Evolutionary conservation across 2,329 filamentous ascomycete genomes (phyloP).

Genomic region (Lomentospora prolificans): DNA sequence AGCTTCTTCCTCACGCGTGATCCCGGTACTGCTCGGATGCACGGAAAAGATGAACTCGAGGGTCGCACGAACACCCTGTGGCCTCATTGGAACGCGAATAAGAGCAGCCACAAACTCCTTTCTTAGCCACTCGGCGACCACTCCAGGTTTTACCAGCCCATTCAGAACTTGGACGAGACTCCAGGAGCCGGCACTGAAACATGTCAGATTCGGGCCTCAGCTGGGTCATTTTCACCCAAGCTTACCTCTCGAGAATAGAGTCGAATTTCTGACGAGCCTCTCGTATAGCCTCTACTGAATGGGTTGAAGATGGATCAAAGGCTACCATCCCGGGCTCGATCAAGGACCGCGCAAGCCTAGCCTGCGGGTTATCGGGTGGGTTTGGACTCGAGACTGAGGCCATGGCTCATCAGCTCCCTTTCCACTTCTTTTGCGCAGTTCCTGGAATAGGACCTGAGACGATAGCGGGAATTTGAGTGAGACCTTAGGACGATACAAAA

Average conservation of each 20-base stretch:
- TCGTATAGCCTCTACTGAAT: not conserved
- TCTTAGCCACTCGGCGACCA: slow-evolving; percentile 51
- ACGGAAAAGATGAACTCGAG: slow-evolving; percentile 64
- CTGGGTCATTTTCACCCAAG: not conserved
- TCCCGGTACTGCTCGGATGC: slow-evolving; percentile 42
- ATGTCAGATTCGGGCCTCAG: slow-evolving; percentile 9
- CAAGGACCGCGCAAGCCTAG: slow-evolving; percentile 21
- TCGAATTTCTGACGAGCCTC: slow-evolving; percentile 1
- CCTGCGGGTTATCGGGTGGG: slow-evolving; percentile 7
- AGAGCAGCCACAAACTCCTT: slow-evolving; percentile 45
- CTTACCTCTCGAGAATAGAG: slow-evolving; percentile 36
- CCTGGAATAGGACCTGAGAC: not conserved
- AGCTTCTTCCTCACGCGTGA: slow-evolving; percentile 12
- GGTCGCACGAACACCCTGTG: slow-evolving; percentile 54
- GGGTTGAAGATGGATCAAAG: slow-evolving; percentile 32
- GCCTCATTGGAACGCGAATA: slow-evolving; percentile 49
- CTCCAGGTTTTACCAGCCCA: slow-evolving; percentile 50
- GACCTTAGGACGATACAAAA: no score
- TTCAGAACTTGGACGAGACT: slow-evolving; percentile 53
- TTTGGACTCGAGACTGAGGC: not conserved
- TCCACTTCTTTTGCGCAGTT: not conserved
- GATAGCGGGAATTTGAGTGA: no score
- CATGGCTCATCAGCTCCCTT: not conserved
- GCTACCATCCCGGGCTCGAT: slow-evolving; percentile 35
- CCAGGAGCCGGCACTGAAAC: slow-evolving; percentile 29